A percentile compares a stretch with the other conserved stretches of the same genome.
Evolutionary conservation across 2,329 filamentous ascomycete species (phyloP).

Genomic region (Emergomyces pasteurianus): DNA sequence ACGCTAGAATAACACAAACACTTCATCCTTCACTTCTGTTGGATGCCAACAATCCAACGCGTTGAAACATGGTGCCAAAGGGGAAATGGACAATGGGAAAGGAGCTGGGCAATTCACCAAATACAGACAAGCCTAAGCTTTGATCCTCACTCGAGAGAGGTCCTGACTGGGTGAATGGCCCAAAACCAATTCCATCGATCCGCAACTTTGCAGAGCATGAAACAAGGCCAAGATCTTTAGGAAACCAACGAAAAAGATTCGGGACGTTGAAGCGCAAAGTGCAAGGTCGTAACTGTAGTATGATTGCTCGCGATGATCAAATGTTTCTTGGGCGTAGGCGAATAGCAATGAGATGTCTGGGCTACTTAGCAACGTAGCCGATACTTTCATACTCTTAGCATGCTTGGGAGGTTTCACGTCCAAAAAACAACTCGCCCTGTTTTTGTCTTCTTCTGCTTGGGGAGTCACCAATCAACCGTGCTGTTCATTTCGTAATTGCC

Average conservation of each 20-base stretch:
- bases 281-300: background rate
- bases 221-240: background rate
- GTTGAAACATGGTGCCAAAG: background rate
- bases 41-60: slow-evolving; percentile 1
- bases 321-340: background rate
- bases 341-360: background rate
- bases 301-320: background rate
- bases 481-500: background rate
- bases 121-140: slow-evolving; percentile 79
- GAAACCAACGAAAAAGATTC: background rate
- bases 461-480: background rate
- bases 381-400: background rate
- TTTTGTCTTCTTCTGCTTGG: background rate
- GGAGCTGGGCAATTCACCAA: slow-evolving; percentile 19
- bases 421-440: background rate
- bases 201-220: background rate
- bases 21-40: slow-evolving; percentile 9
- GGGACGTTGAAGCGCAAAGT: background rate
- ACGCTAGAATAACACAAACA: slow-evolving; percentile 8
- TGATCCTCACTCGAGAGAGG: slow-evolving; percentile 90
- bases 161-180: slow-evolving; percentile 43
- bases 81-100: slow-evolving; percentile 5
- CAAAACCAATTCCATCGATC: slow-evolving; percentile 5
- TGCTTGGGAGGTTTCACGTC: background rate
- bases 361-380: background rate